These are phyloP conservation scores for Lasiosphaeriaceae sp. DNA, from an alignment of 495 filamentous ascomycete genomes.

Conservation along the genomic window DNA sequence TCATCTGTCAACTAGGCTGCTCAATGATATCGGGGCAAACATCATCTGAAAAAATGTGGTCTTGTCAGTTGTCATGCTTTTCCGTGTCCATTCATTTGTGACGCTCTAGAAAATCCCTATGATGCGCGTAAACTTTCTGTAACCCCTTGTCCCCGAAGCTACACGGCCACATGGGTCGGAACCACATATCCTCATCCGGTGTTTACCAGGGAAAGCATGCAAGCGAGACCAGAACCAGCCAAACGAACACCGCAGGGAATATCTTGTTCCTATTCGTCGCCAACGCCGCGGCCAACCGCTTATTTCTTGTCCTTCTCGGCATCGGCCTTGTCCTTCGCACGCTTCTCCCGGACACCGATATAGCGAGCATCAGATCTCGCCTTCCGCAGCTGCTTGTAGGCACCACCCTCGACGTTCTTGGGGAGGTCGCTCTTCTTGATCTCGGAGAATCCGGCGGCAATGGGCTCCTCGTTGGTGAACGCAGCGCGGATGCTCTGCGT, in stretches of 20 bases:
- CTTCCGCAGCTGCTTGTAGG: slow-evolving; percentile 79
- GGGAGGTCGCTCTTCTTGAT: slow-evolving; percentile 77
- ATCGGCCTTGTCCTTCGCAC: slow-evolving; percentile 88
- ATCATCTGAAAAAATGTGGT: slow-evolving; percentile 1
- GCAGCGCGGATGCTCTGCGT: slow-evolving; percentile 47
- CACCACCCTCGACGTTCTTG: slow-evolving; percentile 70
- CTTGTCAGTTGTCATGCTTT: slow-evolving; percentile 24
- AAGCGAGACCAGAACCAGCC: slow-evolving; percentile 44
- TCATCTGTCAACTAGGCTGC: neutral
- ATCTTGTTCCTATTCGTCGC: slow-evolving; percentile 23
- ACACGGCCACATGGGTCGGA: slow-evolving; percentile 22
- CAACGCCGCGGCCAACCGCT: slow-evolving; percentile 32
- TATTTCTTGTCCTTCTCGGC: slow-evolving; percentile 86
- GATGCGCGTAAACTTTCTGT: slow-evolving; percentile 28
- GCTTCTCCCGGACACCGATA: slow-evolving; percentile 84
- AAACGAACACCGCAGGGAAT: slow-evolving; percentile 36
- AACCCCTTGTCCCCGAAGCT: slow-evolving; percentile 29
- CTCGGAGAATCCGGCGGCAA: slow-evolving; percentile 61
- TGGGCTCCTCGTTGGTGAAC: slow-evolving; percentile 67
- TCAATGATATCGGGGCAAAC: neutral
- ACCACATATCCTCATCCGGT: slow-evolving; percentile 23
- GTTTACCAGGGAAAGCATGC: slow-evolving; percentile 33
- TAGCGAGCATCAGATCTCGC: slow-evolving; percentile 81
- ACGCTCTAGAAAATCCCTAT: slow-evolving; percentile 37
- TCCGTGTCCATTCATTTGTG: slow-evolving; percentile 35